These are phyloP conservation scores for Leptoxyphium fumago DNA, from an alignment of 2,329 filamentous ascomycete genomes.

Conservation along the genomic window DNA sequence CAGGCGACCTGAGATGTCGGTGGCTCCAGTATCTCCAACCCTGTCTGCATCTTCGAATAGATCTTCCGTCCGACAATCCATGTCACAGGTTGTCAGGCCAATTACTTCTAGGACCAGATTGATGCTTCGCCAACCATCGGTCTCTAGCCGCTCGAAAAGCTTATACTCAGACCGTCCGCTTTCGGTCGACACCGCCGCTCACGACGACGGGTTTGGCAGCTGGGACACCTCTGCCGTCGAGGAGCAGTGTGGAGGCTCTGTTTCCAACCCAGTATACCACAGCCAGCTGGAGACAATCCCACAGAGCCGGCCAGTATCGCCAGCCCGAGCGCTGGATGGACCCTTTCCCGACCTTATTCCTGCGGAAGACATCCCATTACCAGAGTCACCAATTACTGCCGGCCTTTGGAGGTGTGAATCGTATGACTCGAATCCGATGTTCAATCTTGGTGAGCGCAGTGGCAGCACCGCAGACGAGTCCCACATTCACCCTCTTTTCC, in stretches of 20 bases:
- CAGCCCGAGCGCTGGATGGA: slow-evolving; percentile 43
- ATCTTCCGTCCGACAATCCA: slow-evolving; percentile 13
- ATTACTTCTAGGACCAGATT: slow-evolving; percentile 43
- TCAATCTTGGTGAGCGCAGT: not conserved
- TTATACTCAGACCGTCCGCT: slow-evolving; percentile 14
- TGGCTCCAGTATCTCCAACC: slow-evolving; percentile 10
- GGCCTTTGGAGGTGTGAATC: not conserved
- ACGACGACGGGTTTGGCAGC: slow-evolving; percentile 50
- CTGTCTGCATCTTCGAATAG: slow-evolving; percentile 7
- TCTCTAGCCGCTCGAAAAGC: slow-evolving; percentile 25
- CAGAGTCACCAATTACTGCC: slow-evolving; percentile 5
- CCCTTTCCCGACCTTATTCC: slow-evolving; percentile 19
- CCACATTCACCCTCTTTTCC: slow-evolving; percentile 66
- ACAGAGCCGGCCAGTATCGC: slow-evolving; percentile 50
- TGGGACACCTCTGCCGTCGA: slow-evolving; percentile 61
- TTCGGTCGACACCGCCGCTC: slow-evolving; percentile 23
- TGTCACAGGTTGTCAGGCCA: slow-evolving; percentile 30
- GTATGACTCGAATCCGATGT: not conserved
- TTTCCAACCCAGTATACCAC: slow-evolving; percentile 30
- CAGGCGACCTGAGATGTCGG: slow-evolving; percentile 1
- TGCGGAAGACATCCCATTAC: slow-evolving; percentile 5
- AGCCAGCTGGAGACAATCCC: slow-evolving; percentile 56
- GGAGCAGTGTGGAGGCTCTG: slow-evolving; percentile 43
- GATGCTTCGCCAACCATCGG: slow-evolving; percentile 36
- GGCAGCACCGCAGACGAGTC: slow-evolving; percentile 35